Conservation (phyloP, 106 monocot species). For the Chionographis japonica region DNA sequence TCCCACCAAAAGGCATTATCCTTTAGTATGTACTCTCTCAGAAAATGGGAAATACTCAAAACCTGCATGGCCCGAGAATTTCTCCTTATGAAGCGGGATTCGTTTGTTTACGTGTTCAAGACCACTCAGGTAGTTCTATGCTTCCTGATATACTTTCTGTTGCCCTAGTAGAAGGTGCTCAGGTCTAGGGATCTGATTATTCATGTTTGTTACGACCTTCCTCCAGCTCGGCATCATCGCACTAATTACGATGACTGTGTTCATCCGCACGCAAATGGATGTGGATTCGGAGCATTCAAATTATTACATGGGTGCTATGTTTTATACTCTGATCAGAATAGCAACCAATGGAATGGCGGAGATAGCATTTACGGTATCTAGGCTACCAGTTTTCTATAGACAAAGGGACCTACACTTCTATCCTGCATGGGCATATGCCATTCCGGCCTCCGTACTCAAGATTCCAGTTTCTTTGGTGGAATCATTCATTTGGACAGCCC, state of each 20-base stretch:
- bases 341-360: slow-evolving; percentile 23
- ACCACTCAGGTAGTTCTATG: slow-evolving; percentile 4
- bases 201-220: not conserved
- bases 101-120: slow-evolving; percentile 10
- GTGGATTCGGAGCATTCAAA: slow-evolving; percentile 8
- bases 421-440: slow-evolving; percentile 30
- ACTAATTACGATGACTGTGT: slow-evolving; percentile 22
- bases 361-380: slow-evolving; percentile 11
- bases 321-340: slow-evolving; percentile 18
- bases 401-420: slow-evolving; percentile 23
- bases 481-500: slow-evolving; percentile 19
- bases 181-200: no score
- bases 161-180: no score
- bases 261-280: slow-evolving; percentile 12
- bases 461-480: slow-evolving; percentile 24
- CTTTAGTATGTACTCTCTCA: not conserved
- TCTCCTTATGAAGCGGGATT: slow-evolving; percentile 15
- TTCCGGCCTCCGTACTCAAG: slow-evolving; percentile 14
- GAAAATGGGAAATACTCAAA: slow-evolving; percentile 16
- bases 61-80: slow-evolving; percentile 22
- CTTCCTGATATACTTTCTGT: not conserved
- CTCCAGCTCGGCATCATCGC: slow-evolving; percentile 13
- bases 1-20: not conserved
- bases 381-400: slow-evolving; percentile 19
- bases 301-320: slow-evolving; percentile 13